Evolutionary conservation across 768 basidiomycete species (phyloP), one percentile per base, ranked within the genome.

Genomic region (Lentinula aciculospora): DNA sequence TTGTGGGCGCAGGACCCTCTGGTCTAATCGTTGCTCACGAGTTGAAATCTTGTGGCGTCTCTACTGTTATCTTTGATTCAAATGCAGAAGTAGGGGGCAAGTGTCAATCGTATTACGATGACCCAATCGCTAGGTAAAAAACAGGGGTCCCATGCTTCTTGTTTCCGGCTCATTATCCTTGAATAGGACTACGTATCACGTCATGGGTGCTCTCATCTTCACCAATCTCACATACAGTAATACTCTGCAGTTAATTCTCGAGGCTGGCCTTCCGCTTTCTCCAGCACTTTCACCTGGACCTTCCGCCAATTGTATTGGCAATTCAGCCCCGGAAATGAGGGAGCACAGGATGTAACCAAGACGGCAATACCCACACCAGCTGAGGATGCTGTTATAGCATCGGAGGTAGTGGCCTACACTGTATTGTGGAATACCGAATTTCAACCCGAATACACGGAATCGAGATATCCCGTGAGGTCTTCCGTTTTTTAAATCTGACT

Each of bases 71-170:
- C 8, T 58, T 50, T 36, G 57, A 58, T 17, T 49, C 31, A 3
- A 32, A 58, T 3, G 23, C 36, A 3, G 47, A 50, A 17, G 57
- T 58, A 10, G 57, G 57, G 7, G 57, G 57, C 4, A 58, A 58
- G 23, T 58, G 57, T 36, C 57, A 58, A 19, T 27, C 45, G 9
- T 58, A 58, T 25, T 58, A 58, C 28, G 57, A 58, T 50, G 57
- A 42, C 12, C 39, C 57, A 29, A 21, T 34, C 17, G 23, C 25
- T 17, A 37, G 47, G 49, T 37, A 19, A 50, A 21, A 17, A 6
- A 25, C 3, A 9, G 6, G 21, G 27, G n/a, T n/a, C n/a, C n/a
- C n/a, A n/a, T n/a, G n/a, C n/a, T n/a, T n/a, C n/a, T n/a, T n/a
- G n/a, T n/a, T n/a, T n/a, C n/a, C n/a, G n/a, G 9, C 21, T n/a